phyloP scores from a whole-genome alignment of 345 rosid species.

The Hevea brasiliensis region DNA sequence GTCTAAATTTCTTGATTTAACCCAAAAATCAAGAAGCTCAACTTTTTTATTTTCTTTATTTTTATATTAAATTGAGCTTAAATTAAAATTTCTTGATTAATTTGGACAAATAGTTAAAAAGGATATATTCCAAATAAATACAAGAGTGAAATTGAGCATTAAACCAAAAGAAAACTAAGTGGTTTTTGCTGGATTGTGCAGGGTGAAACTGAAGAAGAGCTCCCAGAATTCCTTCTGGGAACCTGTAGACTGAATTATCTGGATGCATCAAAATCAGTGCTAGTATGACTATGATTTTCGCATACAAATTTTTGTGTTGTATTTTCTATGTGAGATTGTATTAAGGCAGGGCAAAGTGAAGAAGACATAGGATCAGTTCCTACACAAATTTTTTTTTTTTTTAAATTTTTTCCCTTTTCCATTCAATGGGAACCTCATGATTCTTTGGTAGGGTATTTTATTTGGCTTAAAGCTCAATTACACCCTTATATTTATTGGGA shows the following conservation, averaged over 20 bases:
- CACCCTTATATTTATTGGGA: too few species aligned
- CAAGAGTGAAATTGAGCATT: too few species aligned
- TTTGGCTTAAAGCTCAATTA: not conserved
- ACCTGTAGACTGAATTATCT: slow-evolving; percentile 76
- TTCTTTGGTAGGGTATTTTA: not conserved
- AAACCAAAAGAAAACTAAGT: too few species aligned
- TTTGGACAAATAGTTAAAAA: too few species aligned
- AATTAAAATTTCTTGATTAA: too few species aligned
- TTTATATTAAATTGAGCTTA: too few species aligned
- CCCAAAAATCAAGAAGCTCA: too few species aligned
- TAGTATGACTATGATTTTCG: slow-evolving; percentile 28
- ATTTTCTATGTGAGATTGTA: not conserved
- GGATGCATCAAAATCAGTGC: slow-evolving; percentile 58
- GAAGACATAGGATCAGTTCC: not conserved
- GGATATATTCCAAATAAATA: too few species aligned
- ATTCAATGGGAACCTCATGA: not conserved
- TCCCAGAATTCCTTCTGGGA: slow-evolving; percentile 82
- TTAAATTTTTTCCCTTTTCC: too few species aligned
- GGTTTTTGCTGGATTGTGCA: slow-evolving; percentile 23
- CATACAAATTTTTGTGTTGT: not conserved
- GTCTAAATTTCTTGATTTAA: too few species aligned
- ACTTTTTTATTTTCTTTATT: too few species aligned
- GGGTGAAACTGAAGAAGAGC: slow-evolving; percentile 86
- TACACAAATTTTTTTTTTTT: too few species aligned
- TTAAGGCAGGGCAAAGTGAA: not conserved